phyloP scores from a whole-genome alignment of 768 basidiomycete genomes.

The Hypsizygus marmoreus region DNA sequence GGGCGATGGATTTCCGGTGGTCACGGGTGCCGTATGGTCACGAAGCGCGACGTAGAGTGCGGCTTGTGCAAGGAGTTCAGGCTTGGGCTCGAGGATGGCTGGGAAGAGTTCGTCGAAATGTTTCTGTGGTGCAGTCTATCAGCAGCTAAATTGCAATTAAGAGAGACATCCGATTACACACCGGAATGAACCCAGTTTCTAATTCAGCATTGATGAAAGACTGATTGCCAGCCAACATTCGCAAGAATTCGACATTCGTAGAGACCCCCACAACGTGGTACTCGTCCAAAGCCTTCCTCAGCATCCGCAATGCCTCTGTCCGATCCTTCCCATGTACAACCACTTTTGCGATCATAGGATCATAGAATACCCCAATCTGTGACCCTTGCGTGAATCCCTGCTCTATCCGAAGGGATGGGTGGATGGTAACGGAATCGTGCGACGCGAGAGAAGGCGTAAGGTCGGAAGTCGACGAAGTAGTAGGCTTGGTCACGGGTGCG shows the following conservation, averaged over 20 bases:
- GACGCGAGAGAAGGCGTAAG: slow-evolving; percentile 33
- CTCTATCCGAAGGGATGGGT: slow-evolving; percentile 78
- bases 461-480: slow-evolving; percentile 23
- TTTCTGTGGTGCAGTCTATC: slow-evolving; percentile 53
- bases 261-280: slow-evolving; percentile 91
- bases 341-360: slow-evolving; percentile 91
- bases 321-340: slow-evolving; percentile 87
- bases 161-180: slow-evolving; percentile 31
- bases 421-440: slow-evolving; percentile 33
- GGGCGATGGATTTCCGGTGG: slow-evolving; percentile 44
- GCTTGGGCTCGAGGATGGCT: slow-evolving; percentile 52
- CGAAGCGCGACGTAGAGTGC: slow-evolving; percentile 76
- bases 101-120: slow-evolving; percentile 84
- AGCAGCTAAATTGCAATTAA: neutral
- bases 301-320: slow-evolving; percentile 77
- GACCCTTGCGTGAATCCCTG: slow-evolving; percentile 84
- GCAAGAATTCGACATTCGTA: slow-evolving; percentile 90
- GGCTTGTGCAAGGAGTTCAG: slow-evolving; percentile 73
- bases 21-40: slow-evolving; percentile 41
- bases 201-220: slow-evolving; percentile 80
- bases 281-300: slow-evolving; percentile 80
- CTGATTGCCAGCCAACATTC: slow-evolving; percentile 71
- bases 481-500: slow-evolving; percentile 23
- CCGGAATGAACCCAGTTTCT: slow-evolving; percentile 91
- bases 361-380: slow-evolving; percentile 86